Evolutionary conservation across 208 protist genomes (phyloP).

Genomic region (Wallacemonas sp.): DNA sequence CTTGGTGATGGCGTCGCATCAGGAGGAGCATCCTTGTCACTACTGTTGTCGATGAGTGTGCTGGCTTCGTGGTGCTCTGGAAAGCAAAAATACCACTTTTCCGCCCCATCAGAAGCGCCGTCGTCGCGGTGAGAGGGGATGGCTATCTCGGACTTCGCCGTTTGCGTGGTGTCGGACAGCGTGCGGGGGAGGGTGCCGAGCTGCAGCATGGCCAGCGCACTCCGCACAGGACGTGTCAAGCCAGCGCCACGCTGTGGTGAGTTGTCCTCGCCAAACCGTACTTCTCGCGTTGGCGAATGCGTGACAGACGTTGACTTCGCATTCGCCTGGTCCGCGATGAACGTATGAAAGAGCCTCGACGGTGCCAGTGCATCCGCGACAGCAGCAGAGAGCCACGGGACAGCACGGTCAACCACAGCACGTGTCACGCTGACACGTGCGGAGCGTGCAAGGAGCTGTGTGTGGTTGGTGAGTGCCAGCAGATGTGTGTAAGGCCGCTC

Average conservation of each 20-base stretch:
- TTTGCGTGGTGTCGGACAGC: neutral
- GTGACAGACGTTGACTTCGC: too few relatives aligned
- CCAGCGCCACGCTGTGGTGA: neutral
- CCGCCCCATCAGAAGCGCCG: neutral
- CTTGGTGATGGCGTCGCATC: neutral
- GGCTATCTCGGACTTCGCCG: too few relatives aligned
- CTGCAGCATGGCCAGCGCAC: conserved; percentile 5
- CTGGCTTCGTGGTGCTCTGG: conserved; percentile 7
- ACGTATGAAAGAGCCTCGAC: neutral
- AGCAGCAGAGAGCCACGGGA: neutral
- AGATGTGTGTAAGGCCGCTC: too few relatives aligned
- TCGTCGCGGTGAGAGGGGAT: neutral
- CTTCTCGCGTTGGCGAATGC: neutral
- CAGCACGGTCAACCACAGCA: neutral
- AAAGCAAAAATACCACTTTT: conserved; percentile 8
- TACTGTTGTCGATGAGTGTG: neutral
- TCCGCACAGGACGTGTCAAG: neutral
- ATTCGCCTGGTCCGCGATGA: neutral
- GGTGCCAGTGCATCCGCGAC: conserved; percentile 3
- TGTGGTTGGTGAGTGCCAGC: neutral
- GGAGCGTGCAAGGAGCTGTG: neutral
- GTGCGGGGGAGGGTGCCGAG: neutral
- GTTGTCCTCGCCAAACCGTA: neutral
- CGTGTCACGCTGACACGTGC: neutral
- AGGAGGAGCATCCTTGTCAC: neutral